phyloP scores from a whole-genome alignment of 2,329 filamentous ascomycete genomes.

The Clarireedia hainanense region DNA sequence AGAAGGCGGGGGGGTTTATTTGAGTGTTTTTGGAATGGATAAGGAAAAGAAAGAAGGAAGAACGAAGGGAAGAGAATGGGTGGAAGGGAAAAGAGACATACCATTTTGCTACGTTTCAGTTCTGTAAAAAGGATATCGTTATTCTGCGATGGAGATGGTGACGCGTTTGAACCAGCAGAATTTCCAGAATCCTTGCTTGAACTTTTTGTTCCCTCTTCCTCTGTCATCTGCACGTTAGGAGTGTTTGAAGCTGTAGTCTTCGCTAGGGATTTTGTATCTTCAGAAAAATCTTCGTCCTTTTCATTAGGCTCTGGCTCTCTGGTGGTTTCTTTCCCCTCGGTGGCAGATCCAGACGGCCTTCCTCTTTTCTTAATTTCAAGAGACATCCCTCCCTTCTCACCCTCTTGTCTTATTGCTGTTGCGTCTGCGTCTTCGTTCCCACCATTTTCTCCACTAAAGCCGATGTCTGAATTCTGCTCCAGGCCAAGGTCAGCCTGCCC shows the following conservation, averaged over 20 bases:
- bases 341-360: neutral
- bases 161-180: neutral
- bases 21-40: slow-evolving; percentile 15
- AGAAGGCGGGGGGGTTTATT: slow-evolving; percentile 25
- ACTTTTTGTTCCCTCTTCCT: neutral
- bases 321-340: too few species aligned
- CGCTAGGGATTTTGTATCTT: neutral
- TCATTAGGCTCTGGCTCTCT: neutral
- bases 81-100: slow-evolving; percentile 11
- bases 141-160: slow-evolving; percentile 5
- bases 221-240: neutral
- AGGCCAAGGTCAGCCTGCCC: neutral
- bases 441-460: neutral
- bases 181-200: neutral
- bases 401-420: neutral
- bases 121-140: slow-evolving; percentile 23
- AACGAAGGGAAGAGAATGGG: neutral
- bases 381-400: neutral
- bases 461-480: neutral
- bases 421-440: too few species aligned
- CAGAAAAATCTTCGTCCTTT: neutral
- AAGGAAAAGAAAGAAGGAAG: neutral
- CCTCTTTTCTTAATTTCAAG: slow-evolving; percentile 4
- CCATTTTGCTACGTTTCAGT: slow-evolving; percentile 27
- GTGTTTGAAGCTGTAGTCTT: neutral